Conservation (phyloP, 2,329 filamentous ascomycete species). For the Byssoonygena ceratinophila region DNA sequence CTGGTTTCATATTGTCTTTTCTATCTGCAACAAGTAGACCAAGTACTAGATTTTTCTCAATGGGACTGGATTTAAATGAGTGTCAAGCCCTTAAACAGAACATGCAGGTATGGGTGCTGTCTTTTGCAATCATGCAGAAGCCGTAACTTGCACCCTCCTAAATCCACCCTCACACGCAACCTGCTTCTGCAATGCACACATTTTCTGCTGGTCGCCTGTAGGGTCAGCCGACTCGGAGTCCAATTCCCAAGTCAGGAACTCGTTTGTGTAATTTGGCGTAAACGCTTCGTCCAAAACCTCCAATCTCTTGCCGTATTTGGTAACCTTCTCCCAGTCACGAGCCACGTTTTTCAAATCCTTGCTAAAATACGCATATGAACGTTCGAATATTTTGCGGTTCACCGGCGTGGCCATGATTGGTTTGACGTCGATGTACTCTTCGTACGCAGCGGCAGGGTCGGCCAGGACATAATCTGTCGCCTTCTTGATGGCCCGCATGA, state of each 20-base stretch:
- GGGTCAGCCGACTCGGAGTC: slow-evolving; percentile 57
- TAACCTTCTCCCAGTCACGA: slow-evolving; percentile 69
- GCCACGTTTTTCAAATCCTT: slow-evolving; percentile 62
- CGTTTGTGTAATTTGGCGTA: slow-evolving; percentile 63
- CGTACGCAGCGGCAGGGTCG: slow-evolving; percentile 53
- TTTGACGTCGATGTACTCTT: slow-evolving; percentile 62
- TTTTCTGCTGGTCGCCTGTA: slow-evolving; percentile 61
- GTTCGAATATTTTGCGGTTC: slow-evolving; percentile 71
- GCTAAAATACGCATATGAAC: slow-evolving; percentile 66
- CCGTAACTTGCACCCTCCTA: slow-evolving; percentile 26
- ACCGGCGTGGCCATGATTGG: slow-evolving; percentile 56
- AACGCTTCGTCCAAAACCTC: slow-evolving; percentile 56
- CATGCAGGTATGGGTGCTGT: background rate
- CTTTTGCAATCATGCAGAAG: background rate
- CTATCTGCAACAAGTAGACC: background rate
- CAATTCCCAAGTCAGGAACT: slow-evolving; percentile 56
- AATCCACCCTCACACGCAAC: slow-evolving; percentile 56
- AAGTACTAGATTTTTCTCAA: background rate
- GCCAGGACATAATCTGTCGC: slow-evolving; percentile 63
- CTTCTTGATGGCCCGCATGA: slow-evolving; percentile 62
- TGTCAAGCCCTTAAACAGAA: background rate
- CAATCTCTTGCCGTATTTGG: slow-evolving; percentile 62
- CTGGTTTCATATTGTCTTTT: background rate
- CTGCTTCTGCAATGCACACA: slow-evolving; percentile 57
- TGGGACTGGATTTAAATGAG: slow-evolving; percentile 1